Evolutionary conservation across 2,329 filamentous ascomycete species (phyloP), one percentile per base, ranked within the genome.

Genomic region (Apiospora koreana): DNA sequence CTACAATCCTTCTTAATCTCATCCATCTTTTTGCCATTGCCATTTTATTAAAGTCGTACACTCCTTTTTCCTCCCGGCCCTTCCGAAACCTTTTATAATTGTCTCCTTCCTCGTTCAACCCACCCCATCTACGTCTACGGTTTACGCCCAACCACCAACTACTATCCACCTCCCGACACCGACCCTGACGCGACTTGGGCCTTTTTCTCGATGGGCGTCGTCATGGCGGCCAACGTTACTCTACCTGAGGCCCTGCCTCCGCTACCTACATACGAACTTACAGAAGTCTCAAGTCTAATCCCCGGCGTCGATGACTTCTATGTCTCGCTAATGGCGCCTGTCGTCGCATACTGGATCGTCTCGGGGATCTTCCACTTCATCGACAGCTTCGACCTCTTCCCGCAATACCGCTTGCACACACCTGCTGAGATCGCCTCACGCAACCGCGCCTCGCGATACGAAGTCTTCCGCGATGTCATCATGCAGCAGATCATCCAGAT

Each of bases 401-500:
- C 95, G 23, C 90, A 97, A 77, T 98, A 98, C 83, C 92, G 96
- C 73, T 87, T 99, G 54, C 96, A 99, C 83, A 98, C 96, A 0
- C 96, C 96, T 18, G 94, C 94, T 68, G 95, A 98, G 82, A 92
- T 98, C 73, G 80, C 91, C 45, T 93, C 94, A 81, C 90, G 95
- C 76, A 98, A 98, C 82, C 94, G 94, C 78, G 95, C 94, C 68
- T 89, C 93, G 65, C 90, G 94, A 73, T 93, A 89, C 83, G 92
- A 98, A 77, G 94, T 97, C 3, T 89, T 95, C 73, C 91, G 93
- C 80, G 95, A 98, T 85, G 95, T 98, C 75, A 83, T 98, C 69
- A 79, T 98, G 71, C 95, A 99, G 83, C 96, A 99, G 80, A 80
- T 95, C 72, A 93, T 99, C 66, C 96, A 99, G 84, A 92, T 94